These are phyloP conservation scores for Yamadazyma philogaea DNA, from an alignment of 805 yeast genomes.

Conservation along the genomic window DNA sequence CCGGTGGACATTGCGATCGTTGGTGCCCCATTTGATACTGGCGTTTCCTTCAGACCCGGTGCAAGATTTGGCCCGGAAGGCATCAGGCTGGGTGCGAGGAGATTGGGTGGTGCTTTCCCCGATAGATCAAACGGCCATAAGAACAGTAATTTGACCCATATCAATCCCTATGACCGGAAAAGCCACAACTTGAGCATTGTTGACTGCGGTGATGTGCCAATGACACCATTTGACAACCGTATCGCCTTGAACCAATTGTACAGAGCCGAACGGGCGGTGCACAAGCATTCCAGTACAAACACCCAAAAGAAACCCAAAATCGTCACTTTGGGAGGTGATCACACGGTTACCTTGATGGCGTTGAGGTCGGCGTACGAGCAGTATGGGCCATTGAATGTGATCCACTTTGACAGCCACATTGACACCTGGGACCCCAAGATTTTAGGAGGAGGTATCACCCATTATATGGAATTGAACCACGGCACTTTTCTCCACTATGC, in stretches of 20 bases:
- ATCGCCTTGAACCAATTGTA: slow-evolving; percentile 64
- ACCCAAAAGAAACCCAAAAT: slow-evolving; percentile 25
- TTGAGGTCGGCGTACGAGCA: slow-evolving; percentile 50
- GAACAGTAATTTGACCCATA: slow-evolving; percentile 30
- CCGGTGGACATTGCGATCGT: slow-evolving; percentile 50
- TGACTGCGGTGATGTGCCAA: slow-evolving; percentile 69
- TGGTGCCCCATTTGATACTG: slow-evolving; percentile 60
- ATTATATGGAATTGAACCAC: slow-evolving; percentile 59
- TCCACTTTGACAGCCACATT: slow-evolving; percentile 66
- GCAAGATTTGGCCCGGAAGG: slow-evolving; percentile 60
- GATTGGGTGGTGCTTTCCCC: slow-evolving; percentile 31
- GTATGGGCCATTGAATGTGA: slow-evolving; percentile 46
- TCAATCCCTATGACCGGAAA: slow-evolving; percentile 52
- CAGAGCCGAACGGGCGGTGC: slow-evolving; percentile 48
- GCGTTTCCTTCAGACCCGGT: slow-evolving; percentile 54
- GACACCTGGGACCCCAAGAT: slow-evolving; percentile 69
- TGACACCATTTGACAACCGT: slow-evolving; percentile 64
- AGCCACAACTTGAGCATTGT: slow-evolving; percentile 44
- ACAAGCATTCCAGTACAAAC: slow-evolving; percentile 16
- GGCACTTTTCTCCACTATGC: slow-evolving; percentile 73
- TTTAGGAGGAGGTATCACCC: slow-evolving; percentile 60
- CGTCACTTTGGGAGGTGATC: slow-evolving; percentile 61
- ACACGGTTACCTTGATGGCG: slow-evolving; percentile 52
- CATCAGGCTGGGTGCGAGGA: slow-evolving; percentile 44
- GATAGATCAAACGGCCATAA: slow-evolving; percentile 39